Conservation (phyloP, 495 filamentous ascomycete species). For the Talaromyces borbonicus region DNA sequence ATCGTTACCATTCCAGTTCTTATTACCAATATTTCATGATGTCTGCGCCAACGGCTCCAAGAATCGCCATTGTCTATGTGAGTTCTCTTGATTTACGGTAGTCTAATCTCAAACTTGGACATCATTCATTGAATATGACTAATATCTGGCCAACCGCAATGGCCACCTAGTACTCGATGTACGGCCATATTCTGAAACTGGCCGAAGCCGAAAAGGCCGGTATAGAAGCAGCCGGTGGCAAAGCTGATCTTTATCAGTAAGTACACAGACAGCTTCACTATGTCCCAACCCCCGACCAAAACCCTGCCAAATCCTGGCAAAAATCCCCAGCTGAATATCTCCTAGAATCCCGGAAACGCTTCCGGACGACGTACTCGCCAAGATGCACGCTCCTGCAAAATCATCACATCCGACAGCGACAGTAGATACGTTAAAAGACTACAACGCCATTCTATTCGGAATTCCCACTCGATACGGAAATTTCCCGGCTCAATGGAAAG, state of each 20-base stretch:
- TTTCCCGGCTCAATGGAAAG: constrained; percentile 94
- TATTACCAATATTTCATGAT: neutral
- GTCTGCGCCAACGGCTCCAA: constrained; percentile 62
- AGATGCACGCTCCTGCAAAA: constrained; percentile 87
- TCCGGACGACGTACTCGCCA: constrained; percentile 63
- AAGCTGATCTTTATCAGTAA: constrained; percentile 71
- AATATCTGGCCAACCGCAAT: constrained; percentile 4
- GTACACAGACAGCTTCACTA: too few relatives aligned
- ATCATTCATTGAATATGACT: constrained; percentile 1
- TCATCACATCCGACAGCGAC: constrained; percentile 56
- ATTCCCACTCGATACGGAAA: constrained; percentile 97
- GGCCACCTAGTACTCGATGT: constrained; percentile 74
- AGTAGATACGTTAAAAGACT: constrained; percentile 55
- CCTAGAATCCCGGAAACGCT: constrained; percentile 78
- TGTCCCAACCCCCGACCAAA: too few relatives aligned
- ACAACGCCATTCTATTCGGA: constrained; percentile 88
- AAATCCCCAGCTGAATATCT: neutral
- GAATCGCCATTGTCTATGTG: constrained; percentile 84
- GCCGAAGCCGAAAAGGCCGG: constrained; percentile 86
- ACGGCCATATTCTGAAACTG: constrained; percentile 78
- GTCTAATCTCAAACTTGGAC: constrained; percentile 9
- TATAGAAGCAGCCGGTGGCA: constrained; percentile 78
- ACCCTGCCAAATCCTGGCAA: neutral
- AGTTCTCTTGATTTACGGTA: constrained; percentile 20
- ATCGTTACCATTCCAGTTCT: neutral